Base-by-base conservation (phyloP, 208 protist genomes). In the Leishmania guyanensis region DNA sequence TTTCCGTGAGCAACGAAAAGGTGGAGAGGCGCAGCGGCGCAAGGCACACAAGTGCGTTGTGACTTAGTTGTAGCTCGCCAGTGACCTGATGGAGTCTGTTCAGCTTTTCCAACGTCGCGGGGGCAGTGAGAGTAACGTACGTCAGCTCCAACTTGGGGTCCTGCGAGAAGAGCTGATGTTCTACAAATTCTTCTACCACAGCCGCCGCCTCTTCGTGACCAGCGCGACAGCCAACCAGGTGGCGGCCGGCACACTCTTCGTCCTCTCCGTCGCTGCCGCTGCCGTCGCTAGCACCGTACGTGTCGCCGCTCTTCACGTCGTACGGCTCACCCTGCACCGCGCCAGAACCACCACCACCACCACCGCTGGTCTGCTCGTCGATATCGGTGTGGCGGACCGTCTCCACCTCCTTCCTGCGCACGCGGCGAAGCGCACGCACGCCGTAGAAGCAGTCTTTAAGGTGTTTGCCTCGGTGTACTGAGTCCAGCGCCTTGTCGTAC, bases 371-470 rank as follows among this genome's bases (percentile, higher is more conserved):
- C 39, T 70, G 53, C 22, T 77, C 62, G n/a, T 71, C 65, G 5
- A 50, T 50, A n/a, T 1, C 76, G 53, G 12, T 84, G 60, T 78
- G 36, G 56, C 83, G 73, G 10, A 82, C 83, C 56, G 80, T 89
- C 51, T 82, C 81, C 26, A 83, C 73, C 64, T 89, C 84, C 77
- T 89, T 91, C 20, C 88, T 85, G 4, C 83, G 88, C 33, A 95
- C 79, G 33, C 80, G 86, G 50, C 85, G 86, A 36, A 96, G 80
- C 50, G 82, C 78, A 4, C 84, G 88, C 64, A 94, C 77, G 39
- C 92, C 90, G 79, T 95, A 86, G 76, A 95, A 93, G 75, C 78
- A 87, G 54, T 92, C 81, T 29, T 81, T 83, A 2, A 95, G 81
- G 64, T 91, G 90, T 64, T 89, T 91, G 3, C 93, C 93, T 3